Percentiles rank a stretch among this genome's conserved stretches.
Evolutionary conservation across 495 filamentous ascomycete species (phyloP).

Genomic region (Lasiosphaeriaceae sp.): DNA sequence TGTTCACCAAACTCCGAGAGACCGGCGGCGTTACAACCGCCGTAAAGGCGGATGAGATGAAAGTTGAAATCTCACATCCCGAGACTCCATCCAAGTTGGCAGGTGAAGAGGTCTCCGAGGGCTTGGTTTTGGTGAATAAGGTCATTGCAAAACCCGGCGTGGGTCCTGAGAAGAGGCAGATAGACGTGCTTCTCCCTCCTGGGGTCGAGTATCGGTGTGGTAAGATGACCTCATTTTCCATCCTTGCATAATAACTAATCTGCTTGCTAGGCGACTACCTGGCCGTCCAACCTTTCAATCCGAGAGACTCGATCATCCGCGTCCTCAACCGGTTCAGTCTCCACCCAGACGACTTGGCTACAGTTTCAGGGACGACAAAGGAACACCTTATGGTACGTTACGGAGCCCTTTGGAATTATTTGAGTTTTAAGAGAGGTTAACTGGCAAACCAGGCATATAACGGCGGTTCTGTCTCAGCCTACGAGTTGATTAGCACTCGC

Average conservation of each 20-base stretch:
- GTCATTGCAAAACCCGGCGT: conserved; percentile 46
- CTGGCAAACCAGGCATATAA: conserved; percentile 43
- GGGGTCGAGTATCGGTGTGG: conserved; percentile 58
- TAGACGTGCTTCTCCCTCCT: conserved; percentile 56
- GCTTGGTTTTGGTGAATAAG: conserved; percentile 48
- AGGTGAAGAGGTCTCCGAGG: conserved; percentile 16
- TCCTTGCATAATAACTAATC: neutral
- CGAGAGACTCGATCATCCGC: conserved; percentile 46
- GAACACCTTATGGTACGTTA: conserved; percentile 19
- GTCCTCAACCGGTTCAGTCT: conserved; percentile 34
- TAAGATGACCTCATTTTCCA: neutral
- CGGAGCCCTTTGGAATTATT: neutral
- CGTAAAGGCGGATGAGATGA: conserved; percentile 8
- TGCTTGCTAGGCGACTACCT: conserved; percentile 51
- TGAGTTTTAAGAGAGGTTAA: neutral
- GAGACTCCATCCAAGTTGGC: conserved; percentile 18
- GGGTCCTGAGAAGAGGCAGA: conserved; percentile 53
- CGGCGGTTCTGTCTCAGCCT: conserved; percentile 49
- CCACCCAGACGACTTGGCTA: conserved; percentile 46
- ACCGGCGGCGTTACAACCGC: conserved; percentile 7
- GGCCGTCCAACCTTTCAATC: conserved; percentile 60
- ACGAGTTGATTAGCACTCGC: conserved; percentile 55
- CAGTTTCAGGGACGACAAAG: conserved; percentile 23
- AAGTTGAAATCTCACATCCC: conserved; percentile 8
- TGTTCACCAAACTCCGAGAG: conserved; percentile 15